A percentile compares a stretch with the other conserved stretches of the same genome.
Evolutionary conservation across 2,329 filamentous ascomycete genomes (phyloP).

Genomic region (Colletotrichum higginsianum): DNA sequence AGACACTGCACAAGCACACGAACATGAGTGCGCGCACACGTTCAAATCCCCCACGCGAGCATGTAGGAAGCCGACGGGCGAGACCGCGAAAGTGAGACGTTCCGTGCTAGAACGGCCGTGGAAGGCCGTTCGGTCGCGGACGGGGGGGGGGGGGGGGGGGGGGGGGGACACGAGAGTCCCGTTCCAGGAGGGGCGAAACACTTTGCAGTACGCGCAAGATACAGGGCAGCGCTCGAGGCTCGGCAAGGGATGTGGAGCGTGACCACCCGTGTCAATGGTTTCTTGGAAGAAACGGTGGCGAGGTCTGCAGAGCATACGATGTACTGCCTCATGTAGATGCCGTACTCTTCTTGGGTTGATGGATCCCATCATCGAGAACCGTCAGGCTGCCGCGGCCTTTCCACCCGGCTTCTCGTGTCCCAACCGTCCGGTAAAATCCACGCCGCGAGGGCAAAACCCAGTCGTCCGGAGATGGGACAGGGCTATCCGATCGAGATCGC

Average conservation of each 20-base stretch:
- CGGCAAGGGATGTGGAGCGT: no score
- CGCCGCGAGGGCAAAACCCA: constrained; percentile 9
- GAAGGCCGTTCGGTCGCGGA: constrained; percentile 29
- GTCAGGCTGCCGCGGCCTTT: not conserved
- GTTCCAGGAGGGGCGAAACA: not conserved
- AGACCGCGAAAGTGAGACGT: not conserved
- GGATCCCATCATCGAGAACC: not conserved
- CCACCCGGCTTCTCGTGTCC: not conserved
- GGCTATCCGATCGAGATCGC: not conserved
- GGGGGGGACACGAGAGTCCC: not conserved
- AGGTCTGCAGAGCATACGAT: constrained; percentile 1
- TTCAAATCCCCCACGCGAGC: not conserved
- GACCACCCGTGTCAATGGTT: not conserved
- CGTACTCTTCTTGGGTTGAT: not conserved
- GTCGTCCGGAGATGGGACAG: constrained; percentile 8
- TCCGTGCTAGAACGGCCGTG: constrained; percentile 25
- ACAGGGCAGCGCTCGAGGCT: no score
- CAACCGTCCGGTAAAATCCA: constrained; percentile 9
- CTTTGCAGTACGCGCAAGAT: not conserved
- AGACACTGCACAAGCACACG: not conserved
- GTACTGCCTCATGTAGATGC: not conserved
- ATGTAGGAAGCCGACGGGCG: not conserved
- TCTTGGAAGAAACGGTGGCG: not conserved
- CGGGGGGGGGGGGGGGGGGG: not conserved
- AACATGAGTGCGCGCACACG: not conserved